Evolutionary conservation across 495 filamentous ascomycete species (phyloP), one percentile per base, ranked within the genome.

Genomic region (Neurospora sublineolata): DNA sequence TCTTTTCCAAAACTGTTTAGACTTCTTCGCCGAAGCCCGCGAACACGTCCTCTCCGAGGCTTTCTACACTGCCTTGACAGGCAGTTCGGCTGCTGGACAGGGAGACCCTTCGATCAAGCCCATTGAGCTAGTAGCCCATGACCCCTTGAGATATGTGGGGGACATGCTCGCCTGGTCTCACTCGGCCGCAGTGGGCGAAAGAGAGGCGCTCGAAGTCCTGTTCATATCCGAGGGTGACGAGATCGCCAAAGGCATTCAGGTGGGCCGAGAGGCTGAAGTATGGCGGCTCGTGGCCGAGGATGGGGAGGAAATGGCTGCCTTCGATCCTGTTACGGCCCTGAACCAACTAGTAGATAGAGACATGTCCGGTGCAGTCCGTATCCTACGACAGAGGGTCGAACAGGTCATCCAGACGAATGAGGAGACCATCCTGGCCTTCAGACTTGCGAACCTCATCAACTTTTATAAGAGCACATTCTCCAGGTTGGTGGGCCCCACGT

Each of bases 101-200:
- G 82, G 84, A 64, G 82, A 84, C 60, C 71, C 78, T 11, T 86
- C 86, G 6, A 87, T 92, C 33, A 97, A 98, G 73, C 94, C 96
- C 0, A 99, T 99, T 74, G 96, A 99, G 78, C 86, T 97, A 64
- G 92, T 89, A 39, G 93, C 95, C 12, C 94, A 97, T 76, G 95
- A 99, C 77, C 91, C 93, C 14, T 82, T 99, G 16, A 86, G 95
- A 40, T 99, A 98, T 77, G 89, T 97, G 23, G 94, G 95, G 27
- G 95, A 99, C 78, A 98, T 99, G 94, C 87, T 98, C 18, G 95
- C 95, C 7, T 99, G 95, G 95, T 89, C 90, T 3, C 95, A 99
- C 77, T 97, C 96, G 1, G 91, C 94, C 7, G 89, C 94, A 0
- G 95, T 98, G 0, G 94, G 94, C 23, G 95, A 99, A 80, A 87